A percentile compares a stretch with the other conserved stretches of the same genome.
Evolutionary conservation across 257 asterid species (phyloP).

Genomic region (Jasminum sambac): DNA sequence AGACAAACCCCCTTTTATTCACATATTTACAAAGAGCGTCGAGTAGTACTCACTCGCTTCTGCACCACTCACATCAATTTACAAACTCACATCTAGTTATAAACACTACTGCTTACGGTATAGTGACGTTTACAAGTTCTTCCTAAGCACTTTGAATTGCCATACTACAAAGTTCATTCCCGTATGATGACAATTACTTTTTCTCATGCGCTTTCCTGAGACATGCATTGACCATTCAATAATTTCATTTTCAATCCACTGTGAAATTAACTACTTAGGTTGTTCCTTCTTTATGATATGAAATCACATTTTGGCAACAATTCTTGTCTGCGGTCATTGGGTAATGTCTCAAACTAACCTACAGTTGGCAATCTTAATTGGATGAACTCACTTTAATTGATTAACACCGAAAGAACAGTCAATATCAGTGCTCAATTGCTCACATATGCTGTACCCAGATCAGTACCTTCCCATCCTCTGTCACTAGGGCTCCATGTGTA

Average conservation of each 20-base stretch:
- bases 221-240: background rate
- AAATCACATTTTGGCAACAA: background rate
- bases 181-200: background rate
- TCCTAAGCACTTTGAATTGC: too few species aligned
- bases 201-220: background rate
- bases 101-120: too few species aligned
- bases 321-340: background rate
- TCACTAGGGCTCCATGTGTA: slow-evolving; percentile 42
- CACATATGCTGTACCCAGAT: background rate
- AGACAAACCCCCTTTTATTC: too few species aligned
- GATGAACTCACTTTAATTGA: background rate
- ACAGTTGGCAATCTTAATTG: background rate
- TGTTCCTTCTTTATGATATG: background rate
- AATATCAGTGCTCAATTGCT: background rate
- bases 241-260: background rate
- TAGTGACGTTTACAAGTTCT: too few species aligned
- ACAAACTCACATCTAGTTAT: too few species aligned
- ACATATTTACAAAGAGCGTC: too few species aligned
- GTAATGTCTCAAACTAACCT: background rate
- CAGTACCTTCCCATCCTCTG: slow-evolving; percentile 65
- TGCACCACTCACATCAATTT: too few species aligned
- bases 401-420: background rate
- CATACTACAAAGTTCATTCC: background rate
- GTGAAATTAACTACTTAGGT: background rate
- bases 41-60: too few species aligned